Conservation (phyloP, 805 yeast genomes). For the Yarrowia alimentaria region DNA sequence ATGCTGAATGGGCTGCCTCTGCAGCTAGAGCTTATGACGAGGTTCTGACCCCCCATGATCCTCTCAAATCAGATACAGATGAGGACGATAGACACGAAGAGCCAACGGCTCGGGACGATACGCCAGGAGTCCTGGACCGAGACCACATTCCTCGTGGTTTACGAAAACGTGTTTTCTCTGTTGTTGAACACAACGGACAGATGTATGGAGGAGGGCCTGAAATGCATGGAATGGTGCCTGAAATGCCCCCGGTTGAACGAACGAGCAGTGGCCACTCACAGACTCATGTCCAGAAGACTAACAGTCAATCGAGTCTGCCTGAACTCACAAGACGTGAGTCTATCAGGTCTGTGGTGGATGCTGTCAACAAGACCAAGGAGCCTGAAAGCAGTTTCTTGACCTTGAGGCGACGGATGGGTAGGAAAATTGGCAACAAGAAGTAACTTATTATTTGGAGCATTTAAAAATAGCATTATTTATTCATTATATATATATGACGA, state of each 20-base stretch:
- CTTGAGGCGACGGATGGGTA: constrained; percentile 2
- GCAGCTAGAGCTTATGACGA: constrained; percentile 24
- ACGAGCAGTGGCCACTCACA: not conserved
- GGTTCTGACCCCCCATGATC: constrained; percentile 18
- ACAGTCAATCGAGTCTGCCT: not conserved
- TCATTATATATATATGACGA: not conserved
- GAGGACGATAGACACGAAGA: constrained; percentile 2
- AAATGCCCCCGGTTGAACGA: not conserved
- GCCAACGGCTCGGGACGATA: not conserved
- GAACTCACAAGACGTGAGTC: constrained; percentile 7
- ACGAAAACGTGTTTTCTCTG: constrained; percentile 20
- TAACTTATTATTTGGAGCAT: too few species aligned
- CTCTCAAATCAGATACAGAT: constrained; percentile 11
- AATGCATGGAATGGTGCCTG: constrained; percentile 4
- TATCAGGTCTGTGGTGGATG: constrained; percentile 16
- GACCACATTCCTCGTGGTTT: constrained; percentile 17
- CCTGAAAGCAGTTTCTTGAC: constrained; percentile 12
- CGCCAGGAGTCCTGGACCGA: constrained; percentile 12
- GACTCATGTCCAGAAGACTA: not conserved
- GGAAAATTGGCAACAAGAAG: constrained; percentile 10
- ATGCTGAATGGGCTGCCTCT: constrained; percentile 30
- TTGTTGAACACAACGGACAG: constrained; percentile 15
- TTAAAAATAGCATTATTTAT: constrained; percentile 17
- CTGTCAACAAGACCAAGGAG: constrained; percentile 3
- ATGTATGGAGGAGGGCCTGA: constrained; percentile 8